A percentile compares a stretch with the other conserved stretches of the same genome.
These are phyloP conservation scores for Lithospermum erythrorhizon DNA, from an alignment of 257 asterid genomes.

Conservation along the genomic window DNA sequence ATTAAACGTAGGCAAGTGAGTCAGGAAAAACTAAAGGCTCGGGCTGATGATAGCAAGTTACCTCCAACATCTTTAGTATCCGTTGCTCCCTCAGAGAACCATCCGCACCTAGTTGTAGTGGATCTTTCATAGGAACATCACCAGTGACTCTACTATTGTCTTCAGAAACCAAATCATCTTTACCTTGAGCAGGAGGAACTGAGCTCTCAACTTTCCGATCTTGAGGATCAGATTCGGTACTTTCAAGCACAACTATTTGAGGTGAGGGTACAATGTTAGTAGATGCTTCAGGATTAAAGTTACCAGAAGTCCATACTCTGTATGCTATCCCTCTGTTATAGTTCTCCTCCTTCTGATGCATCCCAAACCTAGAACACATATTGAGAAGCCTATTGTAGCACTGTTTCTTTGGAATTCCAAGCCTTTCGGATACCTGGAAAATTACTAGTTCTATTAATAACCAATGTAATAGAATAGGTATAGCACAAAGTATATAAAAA, in stretches of 20 bases:
- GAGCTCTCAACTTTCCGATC: conserved; percentile 22
- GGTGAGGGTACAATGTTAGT: conserved; percentile 17
- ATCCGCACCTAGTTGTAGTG: conserved; percentile 28
- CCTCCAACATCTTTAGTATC: conserved; percentile 83
- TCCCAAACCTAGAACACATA: conserved; percentile 52
- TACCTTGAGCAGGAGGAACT: conserved; percentile 26
- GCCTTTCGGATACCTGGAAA: conserved; percentile 61
- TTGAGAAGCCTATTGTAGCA: conserved; percentile 50
- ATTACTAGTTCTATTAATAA: neutral
- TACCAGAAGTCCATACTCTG: conserved; percentile 72
- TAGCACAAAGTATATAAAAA: neutral
- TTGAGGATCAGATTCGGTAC: conserved; percentile 23
- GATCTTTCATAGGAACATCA: conserved; percentile 16
- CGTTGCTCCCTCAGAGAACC: conserved; percentile 65
- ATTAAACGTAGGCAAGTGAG: conserved; percentile 15
- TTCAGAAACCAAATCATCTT: conserved; percentile 28
- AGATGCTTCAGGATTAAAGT: conserved; percentile 39
- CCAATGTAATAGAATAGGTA: no score
- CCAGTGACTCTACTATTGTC: conserved; percentile 11
- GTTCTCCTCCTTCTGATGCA: conserved; percentile 57
- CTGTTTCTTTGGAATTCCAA: conserved; percentile 63
- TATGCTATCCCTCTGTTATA: conserved; percentile 45
- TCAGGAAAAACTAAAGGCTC: conserved; percentile 10
- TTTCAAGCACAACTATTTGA: conserved; percentile 20
- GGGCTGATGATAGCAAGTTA: conserved; percentile 20